phyloP scores from a whole-genome alignment of 2,329 filamentous ascomycete genomes.

The Fusarium verticillioides region DNA sequence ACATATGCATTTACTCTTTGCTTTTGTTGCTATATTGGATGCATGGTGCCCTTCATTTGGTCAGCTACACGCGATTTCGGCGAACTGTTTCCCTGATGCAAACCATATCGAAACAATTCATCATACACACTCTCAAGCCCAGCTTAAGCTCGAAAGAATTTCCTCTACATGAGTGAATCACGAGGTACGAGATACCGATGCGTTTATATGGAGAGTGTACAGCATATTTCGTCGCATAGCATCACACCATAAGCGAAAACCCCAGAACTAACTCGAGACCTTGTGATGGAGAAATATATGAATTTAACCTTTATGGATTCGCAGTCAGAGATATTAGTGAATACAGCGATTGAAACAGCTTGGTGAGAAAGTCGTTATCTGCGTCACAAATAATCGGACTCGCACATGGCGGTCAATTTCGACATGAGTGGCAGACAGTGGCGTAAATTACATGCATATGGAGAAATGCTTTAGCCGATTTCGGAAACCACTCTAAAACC shows the following conservation, averaged over 20 bases:
- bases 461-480: conserved; percentile 16
- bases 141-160: neutral
- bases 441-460: conserved; percentile 22
- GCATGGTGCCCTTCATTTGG: neutral
- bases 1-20: neutral
- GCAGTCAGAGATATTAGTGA: neutral
- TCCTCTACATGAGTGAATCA: too few species aligned
- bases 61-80: neutral
- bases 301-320: neutral
- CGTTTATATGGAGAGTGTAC: neutral
- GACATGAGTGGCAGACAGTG: neutral
- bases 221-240: neutral
- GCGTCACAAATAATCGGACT: neutral
- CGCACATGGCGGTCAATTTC: neutral
- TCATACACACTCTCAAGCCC: neutral
- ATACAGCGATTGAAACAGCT: neutral
- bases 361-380: neutral
- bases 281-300: neutral
- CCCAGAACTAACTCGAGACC: neutral
- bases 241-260: neutral
- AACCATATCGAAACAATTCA: neutral
- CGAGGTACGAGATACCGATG: neutral
- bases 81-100: neutral
- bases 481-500: neutral
- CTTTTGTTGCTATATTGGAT: neutral